Evolutionary conservation across 1,284 basidiomycete genomes (phyloP).

Genomic region (Marasmius fiardii): DNA sequence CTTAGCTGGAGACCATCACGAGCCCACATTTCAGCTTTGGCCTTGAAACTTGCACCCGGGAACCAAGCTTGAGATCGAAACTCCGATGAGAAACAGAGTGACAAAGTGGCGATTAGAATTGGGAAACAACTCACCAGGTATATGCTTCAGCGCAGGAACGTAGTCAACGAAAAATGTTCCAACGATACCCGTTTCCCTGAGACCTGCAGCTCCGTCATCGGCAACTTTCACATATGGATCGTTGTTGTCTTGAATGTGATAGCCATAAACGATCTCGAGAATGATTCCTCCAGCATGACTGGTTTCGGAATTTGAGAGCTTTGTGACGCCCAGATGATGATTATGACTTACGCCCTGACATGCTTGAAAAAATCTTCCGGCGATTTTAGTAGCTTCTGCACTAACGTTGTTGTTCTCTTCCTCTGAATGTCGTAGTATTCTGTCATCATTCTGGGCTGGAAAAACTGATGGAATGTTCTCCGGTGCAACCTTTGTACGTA

Average conservation of each 20-base stretch:
- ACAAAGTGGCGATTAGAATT: background rate
- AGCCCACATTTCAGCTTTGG: background rate
- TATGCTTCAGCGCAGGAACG: background rate
- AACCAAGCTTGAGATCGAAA: background rate
- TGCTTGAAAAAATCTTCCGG: background rate
- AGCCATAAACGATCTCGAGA: background rate
- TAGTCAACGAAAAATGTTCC: background rate
- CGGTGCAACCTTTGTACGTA: background rate
- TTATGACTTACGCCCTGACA: background rate
- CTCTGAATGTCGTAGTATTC: background rate
- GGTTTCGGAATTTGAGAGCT: background rate
- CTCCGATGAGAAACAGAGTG: background rate
- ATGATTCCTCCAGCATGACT: no score
- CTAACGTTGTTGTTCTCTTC: background rate
- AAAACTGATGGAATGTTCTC: no score
- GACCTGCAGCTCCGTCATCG: background rate
- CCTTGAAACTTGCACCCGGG: background rate
- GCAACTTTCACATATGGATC: background rate
- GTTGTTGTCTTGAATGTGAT: background rate
- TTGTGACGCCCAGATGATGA: background rate
- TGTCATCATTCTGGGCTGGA: background rate
- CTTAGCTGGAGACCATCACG: background rate
- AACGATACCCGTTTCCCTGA: background rate
- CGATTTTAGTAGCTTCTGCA: background rate
- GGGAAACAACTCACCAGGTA: conserved; percentile 1